phyloP scores from a whole-genome alignment of 179 eudicot species.

The Beta lomatogona region DNA sequence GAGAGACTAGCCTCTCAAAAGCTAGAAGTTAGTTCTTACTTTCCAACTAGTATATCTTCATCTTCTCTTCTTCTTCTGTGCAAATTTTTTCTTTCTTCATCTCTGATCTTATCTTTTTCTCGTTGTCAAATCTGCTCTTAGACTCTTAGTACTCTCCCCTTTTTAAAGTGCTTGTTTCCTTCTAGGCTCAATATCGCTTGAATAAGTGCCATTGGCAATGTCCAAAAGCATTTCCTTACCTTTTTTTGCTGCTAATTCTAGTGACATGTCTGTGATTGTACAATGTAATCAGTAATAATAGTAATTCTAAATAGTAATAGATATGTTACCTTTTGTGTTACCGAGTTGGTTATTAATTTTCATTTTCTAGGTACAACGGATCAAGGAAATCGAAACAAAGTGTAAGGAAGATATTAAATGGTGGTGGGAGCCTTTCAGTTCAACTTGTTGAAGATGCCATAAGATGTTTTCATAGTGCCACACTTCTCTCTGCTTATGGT shows the following conservation, averaged over 20 bases:
- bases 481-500: conserved; percentile 91
- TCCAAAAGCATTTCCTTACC: neutral
- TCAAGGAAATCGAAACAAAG: conserved; percentile 32
- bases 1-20: neutral
- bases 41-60: too few relatives aligned
- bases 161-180: conserved; percentile 1
- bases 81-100: too few relatives aligned
- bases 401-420: conserved; percentile 76
- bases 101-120: too few relatives aligned
- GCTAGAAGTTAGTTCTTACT: too few relatives aligned
- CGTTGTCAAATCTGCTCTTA: too few relatives aligned
- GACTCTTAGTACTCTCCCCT: too few relatives aligned
- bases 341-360: neutral
- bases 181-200: neutral
- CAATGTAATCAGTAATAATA: neutral
- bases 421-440: conserved; percentile 79
- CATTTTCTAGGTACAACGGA: conserved; percentile 42
- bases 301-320: neutral
- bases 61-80: too few relatives aligned
- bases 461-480: conserved; percentile 62
- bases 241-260: neutral
- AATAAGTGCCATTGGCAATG: neutral
- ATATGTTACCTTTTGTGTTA: conserved; percentile 4
- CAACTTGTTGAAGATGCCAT: conserved; percentile 55
- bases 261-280: neutral